These are phyloP conservation scores for Trichoderma orchidacearum DNA, from an alignment of 495 filamentous ascomycete species.

Conservation along the genomic window DNA sequence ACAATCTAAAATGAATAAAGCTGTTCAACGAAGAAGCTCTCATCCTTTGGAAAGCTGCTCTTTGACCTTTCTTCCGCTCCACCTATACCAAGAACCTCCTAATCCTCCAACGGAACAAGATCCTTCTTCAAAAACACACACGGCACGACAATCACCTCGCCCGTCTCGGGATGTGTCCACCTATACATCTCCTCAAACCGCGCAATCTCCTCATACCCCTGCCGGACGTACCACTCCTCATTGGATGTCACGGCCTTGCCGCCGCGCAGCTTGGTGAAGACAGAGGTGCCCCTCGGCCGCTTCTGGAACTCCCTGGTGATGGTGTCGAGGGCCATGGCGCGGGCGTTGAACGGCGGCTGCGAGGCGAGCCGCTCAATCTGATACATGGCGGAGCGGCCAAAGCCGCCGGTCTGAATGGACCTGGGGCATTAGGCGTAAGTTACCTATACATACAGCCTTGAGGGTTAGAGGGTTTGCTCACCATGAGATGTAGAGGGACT, in stretches of 20 bases:
- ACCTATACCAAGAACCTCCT: neutral
- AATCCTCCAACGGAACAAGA: neutral
- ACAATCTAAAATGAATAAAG: no score
- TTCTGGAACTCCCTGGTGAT: constrained; percentile 13
- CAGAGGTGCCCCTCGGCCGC: constrained; percentile 4
- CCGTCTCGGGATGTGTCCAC: neutral
- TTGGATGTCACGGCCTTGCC: constrained; percentile 4
- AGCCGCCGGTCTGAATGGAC: constrained; percentile 18
- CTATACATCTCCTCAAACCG: neutral
- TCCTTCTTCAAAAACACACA: constrained; percentile 2
- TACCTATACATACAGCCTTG: neutral
- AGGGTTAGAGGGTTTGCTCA: neutral
- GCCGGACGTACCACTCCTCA: constrained; percentile 46
- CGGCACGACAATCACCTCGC: neutral
- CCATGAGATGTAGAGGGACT: constrained; percentile 23
- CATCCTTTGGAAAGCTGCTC: no score
- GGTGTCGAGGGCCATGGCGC: constrained; percentile 19
- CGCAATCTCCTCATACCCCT: constrained; percentile 34
- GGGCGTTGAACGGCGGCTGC: constrained; percentile 17
- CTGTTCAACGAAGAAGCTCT: no score
- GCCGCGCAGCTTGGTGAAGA: neutral
- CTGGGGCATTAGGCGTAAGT: neutral
- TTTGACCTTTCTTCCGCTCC: neutral
- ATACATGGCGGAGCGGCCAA: constrained; percentile 25
- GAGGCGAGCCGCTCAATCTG: constrained; percentile 17